A percentile compares a stretch with the other conserved stretches of the same genome.
Evolutionary conservation across 1,284 basidiomycete species (phyloP).

Genomic region (Hemileia vastatrix): DNA sequence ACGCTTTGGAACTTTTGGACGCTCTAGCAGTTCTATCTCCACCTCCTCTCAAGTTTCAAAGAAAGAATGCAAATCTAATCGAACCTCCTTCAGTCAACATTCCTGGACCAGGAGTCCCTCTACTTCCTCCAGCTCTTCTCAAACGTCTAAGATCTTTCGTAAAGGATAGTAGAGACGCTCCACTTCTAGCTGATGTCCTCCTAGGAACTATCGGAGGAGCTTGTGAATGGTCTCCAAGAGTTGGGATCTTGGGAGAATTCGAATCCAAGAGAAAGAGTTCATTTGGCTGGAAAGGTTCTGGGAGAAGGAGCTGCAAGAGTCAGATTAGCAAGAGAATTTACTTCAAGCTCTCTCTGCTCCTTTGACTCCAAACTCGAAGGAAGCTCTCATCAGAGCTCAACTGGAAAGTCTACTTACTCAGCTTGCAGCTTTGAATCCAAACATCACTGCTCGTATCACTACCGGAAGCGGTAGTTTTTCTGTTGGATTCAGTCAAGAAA

Average conservation of each 20-base stretch:
- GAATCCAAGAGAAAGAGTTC: conserved; percentile 34
- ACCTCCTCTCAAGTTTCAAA: not conserved
- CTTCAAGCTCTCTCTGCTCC: conserved; percentile 33
- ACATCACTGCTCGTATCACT: conserved; percentile 34
- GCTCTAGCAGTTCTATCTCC: conserved; percentile 18
- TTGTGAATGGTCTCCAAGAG: conserved; percentile 39
- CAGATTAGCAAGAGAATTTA: conserved; percentile 35
- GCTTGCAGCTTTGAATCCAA: conserved; percentile 36
- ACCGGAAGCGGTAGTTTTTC: conserved; percentile 27
- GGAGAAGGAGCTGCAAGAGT: conserved; percentile 35
- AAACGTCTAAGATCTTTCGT: conserved; percentile 35
- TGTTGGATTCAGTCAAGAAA: conserved; percentile 21
- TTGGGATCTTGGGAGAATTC: conserved; percentile 36
- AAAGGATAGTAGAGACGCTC: conserved; percentile 32
- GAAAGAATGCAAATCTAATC: not conserved
- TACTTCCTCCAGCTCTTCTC: conserved; percentile 35
- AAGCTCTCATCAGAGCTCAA: conserved; percentile 36
- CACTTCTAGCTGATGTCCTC: conserved; percentile 37
- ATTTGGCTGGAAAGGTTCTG: conserved; percentile 31
- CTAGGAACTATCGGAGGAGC: conserved; percentile 40
- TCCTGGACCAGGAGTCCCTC: conserved; percentile 30
- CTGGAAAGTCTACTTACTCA: conserved; percentile 37
- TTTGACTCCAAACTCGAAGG: conserved; percentile 34
- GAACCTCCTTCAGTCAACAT: not conserved
- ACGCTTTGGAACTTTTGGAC: conserved; percentile 29